A percentile compares a stretch with the other conserved stretches of the same genome.
Conservation (phyloP, 2,329 filamentous ascomycete genomes). For the Myriangium duriaei region DNA sequence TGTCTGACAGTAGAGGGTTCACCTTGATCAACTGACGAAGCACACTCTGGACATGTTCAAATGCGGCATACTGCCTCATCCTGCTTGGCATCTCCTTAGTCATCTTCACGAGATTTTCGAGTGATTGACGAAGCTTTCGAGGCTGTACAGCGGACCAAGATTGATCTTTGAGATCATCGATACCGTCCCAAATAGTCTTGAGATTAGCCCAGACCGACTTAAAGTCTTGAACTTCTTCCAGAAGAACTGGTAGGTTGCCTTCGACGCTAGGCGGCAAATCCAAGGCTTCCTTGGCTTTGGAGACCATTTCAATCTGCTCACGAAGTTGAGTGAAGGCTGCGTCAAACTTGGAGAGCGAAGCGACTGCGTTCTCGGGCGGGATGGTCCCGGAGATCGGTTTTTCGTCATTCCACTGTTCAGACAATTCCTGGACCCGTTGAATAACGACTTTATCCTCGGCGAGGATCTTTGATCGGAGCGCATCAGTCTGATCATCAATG, state of each 20-base stretch:
- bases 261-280: constrained; percentile 73
- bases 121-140: constrained; percentile 75
- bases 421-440: constrained; percentile 77
- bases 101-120: constrained; percentile 91
- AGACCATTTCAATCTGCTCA: constrained; percentile 82
- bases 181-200: constrained; percentile 89
- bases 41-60: constrained; percentile 91
- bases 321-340: constrained; percentile 72
- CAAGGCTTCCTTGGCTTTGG: constrained; percentile 91
- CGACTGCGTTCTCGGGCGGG: constrained; percentile 75
- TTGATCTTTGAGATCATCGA: constrained; percentile 85
- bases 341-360: constrained; percentile 72
- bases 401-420: constrained; percentile 82
- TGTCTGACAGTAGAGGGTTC: constrained; percentile 72
- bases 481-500: constrained; percentile 92
- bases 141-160: constrained; percentile 95
- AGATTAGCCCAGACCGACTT: constrained; percentile 96
- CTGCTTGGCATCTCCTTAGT: constrained; percentile 98
- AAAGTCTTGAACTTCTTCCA: constrained; percentile 97
- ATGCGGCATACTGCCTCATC: constrained; percentile 99
- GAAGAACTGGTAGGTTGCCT: constrained; percentile 66
- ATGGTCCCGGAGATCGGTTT: constrained; percentile 94
- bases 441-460: constrained; percentile 87
- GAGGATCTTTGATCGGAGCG: constrained; percentile 82
- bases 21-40: constrained; percentile 82